Percentiles rank a stretch among this genome's conserved stretches.
Conservation (phyloP, 192 early-diverging fungal genomes). For the Linnemannia exigua region DNA sequence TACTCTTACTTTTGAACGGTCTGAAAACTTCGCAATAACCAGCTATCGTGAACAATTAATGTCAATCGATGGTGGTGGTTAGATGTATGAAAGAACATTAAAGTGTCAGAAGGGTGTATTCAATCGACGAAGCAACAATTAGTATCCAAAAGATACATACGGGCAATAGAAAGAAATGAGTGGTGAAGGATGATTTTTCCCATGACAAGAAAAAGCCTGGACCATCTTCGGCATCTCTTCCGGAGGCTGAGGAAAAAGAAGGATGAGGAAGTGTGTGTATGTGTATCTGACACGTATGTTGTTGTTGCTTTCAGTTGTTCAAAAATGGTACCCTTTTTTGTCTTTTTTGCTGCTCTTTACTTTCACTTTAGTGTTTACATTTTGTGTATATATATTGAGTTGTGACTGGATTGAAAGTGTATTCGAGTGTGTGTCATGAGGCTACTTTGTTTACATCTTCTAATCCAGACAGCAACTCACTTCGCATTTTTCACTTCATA, state of each 20-base stretch:
- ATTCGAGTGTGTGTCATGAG: not conserved
- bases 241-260: conserved; percentile 36
- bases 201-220: conserved; percentile 45
- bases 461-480: too few relatives aligned
- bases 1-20: not conserved
- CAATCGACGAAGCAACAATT: not conserved
- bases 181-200: conserved; percentile 21
- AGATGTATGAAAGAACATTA: not conserved
- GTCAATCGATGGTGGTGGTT: not conserved
- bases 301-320: not conserved
- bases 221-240: conserved; percentile 50
- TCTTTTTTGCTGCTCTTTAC: not conserved
- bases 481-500: not conserved
- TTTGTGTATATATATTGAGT: not conserved
- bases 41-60: not conserved
- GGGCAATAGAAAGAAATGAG: not conserved
- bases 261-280: too few relatives aligned
- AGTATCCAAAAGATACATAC: not conserved
- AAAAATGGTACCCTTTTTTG: conserved; percentile 8
- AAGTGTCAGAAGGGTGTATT: not conserved
- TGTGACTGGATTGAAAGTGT: not conserved
- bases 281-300: too few relatives aligned
- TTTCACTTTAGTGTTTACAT: not conserved
- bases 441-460: not conserved
- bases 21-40: not conserved